Percentiles rank a stretch among this genome's conserved stretches.
phyloP scores from a whole-genome alignment of 345 rosid species.

The Clarkia xantiana region DNA sequence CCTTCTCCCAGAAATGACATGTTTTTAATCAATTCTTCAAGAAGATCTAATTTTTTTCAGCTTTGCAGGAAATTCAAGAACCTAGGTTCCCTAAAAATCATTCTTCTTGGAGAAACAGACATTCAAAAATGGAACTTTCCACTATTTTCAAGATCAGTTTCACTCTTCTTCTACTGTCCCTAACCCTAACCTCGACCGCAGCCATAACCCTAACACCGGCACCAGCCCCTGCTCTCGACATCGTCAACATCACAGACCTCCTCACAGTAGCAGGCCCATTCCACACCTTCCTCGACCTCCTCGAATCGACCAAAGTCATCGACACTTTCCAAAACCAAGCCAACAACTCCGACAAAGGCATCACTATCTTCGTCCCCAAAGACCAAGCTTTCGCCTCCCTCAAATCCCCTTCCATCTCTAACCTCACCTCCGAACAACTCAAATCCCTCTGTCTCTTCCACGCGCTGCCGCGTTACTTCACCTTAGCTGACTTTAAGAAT shows the following conservation, averaged over 20 bases:
- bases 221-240: constrained; percentile 51
- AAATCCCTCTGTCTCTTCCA: constrained; percentile 74
- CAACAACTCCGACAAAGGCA: constrained; percentile 72
- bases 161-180: constrained; percentile 19
- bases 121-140: constrained; percentile 24
- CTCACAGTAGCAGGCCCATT: constrained; percentile 83
- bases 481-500: constrained; percentile 69
- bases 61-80: neutral
- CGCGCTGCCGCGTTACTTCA: constrained; percentile 58
- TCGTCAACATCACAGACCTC: constrained; percentile 62
- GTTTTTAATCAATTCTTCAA: too few species aligned
- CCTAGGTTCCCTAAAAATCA: neutral
- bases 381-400: constrained; percentile 60
- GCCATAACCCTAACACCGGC: constrained; percentile 58
- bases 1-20: too few species aligned
- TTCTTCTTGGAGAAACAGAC: neutral
- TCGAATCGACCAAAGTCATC: constrained; percentile 57
- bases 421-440: constrained; percentile 58
- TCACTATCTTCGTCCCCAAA: constrained; percentile 71
- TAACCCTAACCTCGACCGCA: constrained; percentile 31
- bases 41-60: too few species aligned
- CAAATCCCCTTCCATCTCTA: constrained; percentile 51
- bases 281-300: constrained; percentile 56
- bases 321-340: constrained; percentile 85
- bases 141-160: constrained; percentile 15